These are phyloP conservation scores for Mycena citricolor DNA, from an alignment of 1,284 basidiomycete genomes.

Conservation along the genomic window DNA sequence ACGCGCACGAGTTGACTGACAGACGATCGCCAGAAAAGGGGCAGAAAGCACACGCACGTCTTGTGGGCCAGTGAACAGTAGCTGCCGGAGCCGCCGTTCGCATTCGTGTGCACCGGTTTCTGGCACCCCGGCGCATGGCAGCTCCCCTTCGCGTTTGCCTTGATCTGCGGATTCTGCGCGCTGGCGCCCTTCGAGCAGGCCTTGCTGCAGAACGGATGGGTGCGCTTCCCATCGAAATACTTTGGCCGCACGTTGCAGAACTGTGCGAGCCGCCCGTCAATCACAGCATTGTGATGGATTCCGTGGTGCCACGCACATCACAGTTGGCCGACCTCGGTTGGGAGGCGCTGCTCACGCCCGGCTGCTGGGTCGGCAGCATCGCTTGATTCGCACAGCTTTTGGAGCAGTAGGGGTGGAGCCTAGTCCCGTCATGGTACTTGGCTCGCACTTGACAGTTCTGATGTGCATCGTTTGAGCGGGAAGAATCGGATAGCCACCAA, in stretches of 20 bases:
- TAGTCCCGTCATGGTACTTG: slow-evolving; percentile 46
- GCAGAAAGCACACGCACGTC: slow-evolving; percentile 37
- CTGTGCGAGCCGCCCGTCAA: too few relatives aligned
- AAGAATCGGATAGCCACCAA: not conserved
- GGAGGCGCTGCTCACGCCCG: slow-evolving; percentile 8
- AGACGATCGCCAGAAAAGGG: not conserved
- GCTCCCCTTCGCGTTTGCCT: slow-evolving; percentile 27
- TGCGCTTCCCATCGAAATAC: slow-evolving; percentile 49
- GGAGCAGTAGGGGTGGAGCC: slow-evolving; percentile 44
- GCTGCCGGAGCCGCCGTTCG: slow-evolving; percentile 37
- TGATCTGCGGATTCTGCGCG: slow-evolving; percentile 27
- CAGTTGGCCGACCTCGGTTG: slow-evolving; percentile 33
- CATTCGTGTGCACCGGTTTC: slow-evolving; percentile 40
- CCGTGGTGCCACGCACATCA: slow-evolving; percentile 38
- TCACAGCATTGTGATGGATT: too few relatives aligned
- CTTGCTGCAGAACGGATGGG: slow-evolving; percentile 57
- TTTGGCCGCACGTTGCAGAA: slow-evolving; percentile 55
- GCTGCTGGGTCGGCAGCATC: slow-evolving; percentile 26
- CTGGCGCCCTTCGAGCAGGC: slow-evolving; percentile 51
- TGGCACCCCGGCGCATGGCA: slow-evolving; percentile 55
- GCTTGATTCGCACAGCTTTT: slow-evolving; percentile 45
- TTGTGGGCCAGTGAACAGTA: slow-evolving; percentile 52
- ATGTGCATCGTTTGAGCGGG: not conserved
- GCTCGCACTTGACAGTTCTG: slow-evolving; percentile 52
- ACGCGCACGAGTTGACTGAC: not conserved